phyloP scores from a whole-genome alignment of 2,329 filamentous ascomycete genomes.

The Rhynchosporium graminicola region DNA sequence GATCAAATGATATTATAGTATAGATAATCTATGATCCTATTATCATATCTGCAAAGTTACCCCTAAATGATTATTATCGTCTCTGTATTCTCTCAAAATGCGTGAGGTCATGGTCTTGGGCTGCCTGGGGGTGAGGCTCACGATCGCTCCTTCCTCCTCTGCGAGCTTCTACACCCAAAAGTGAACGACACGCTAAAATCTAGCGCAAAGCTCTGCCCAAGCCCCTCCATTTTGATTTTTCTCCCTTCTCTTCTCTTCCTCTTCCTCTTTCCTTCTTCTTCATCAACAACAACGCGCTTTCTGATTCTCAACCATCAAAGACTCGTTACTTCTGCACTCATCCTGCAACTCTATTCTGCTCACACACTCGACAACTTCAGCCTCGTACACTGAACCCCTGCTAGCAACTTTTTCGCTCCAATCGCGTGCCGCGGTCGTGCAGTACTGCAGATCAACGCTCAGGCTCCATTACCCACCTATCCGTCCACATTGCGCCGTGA shows the following conservation, averaged over 20 bases:
- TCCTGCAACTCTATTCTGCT: background rate
- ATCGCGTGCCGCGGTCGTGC: background rate
- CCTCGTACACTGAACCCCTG: conserved; percentile 4
- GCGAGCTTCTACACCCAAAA: background rate
- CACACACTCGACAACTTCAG: background rate
- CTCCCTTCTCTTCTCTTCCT: background rate
- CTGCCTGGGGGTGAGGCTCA: background rate
- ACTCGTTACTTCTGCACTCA: conserved; percentile 9
- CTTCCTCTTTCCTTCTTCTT: background rate
- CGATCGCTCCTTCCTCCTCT: conserved; percentile 8
- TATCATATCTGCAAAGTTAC: too few species aligned
- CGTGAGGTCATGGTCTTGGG: background rate
- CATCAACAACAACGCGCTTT: conserved; percentile 11
- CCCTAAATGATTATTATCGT: background rate
- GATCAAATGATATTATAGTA: background rate
- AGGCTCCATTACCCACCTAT: background rate
- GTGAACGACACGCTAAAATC: conserved; percentile 2
- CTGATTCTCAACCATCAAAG: conserved; percentile 4
- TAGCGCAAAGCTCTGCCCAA: too few species aligned
- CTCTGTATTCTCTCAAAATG: background rate
- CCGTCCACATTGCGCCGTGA: background rate
- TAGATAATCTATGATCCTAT: too few species aligned
- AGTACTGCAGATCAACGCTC: background rate
- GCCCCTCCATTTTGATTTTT: too few species aligned
- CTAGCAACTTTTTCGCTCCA: background rate